phyloP scores from a whole-genome alignment of 768 basidiomycete species.

The Tremella fuciformis region DNA sequence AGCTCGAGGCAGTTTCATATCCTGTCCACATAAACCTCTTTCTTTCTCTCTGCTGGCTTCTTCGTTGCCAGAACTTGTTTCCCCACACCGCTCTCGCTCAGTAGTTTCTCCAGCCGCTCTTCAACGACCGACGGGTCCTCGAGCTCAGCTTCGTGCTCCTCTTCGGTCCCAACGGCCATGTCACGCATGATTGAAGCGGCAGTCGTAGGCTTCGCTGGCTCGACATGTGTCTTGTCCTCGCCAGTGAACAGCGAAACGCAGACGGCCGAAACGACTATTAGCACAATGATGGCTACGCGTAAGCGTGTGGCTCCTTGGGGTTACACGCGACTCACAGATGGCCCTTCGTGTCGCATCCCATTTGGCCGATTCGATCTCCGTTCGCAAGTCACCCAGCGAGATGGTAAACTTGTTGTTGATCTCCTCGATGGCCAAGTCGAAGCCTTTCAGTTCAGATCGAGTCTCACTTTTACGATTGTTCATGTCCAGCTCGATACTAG shows the following conservation, averaged over 20 bases:
- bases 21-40: conserved; percentile 10
- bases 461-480: conserved; percentile 90
- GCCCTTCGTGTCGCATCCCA: conserved; percentile 53
- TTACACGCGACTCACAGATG: conserved; percentile 39
- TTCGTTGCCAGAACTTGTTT: conserved; percentile 4
- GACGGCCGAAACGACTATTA: conserved; percentile 46
- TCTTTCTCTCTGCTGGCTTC: conserved; percentile 13
- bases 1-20: neutral
- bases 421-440: conserved; percentile 70
- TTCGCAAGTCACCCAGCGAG: conserved; percentile 53
- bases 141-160: conserved; percentile 27
- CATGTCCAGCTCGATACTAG: conserved; percentile 91
- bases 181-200: conserved; percentile 34
- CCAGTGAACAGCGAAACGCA: conserved; percentile 26
- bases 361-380: conserved; percentile 55
- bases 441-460: conserved; percentile 74
- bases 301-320: neutral
- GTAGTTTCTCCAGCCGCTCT: conserved; percentile 35
- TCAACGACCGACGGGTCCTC: conserved; percentile 14
- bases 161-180: conserved; percentile 42
- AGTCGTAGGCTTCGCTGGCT: conserved; percentile 8
- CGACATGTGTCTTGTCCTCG: conserved; percentile 10
- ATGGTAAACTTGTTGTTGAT: conserved; percentile 56
- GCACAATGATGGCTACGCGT: conserved; percentile 29
- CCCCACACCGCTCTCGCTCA: conserved; percentile 29